phyloP scores from a whole-genome alignment of 2,329 filamentous ascomycete genomes.

The Penicillium hesseltinei region DNA sequence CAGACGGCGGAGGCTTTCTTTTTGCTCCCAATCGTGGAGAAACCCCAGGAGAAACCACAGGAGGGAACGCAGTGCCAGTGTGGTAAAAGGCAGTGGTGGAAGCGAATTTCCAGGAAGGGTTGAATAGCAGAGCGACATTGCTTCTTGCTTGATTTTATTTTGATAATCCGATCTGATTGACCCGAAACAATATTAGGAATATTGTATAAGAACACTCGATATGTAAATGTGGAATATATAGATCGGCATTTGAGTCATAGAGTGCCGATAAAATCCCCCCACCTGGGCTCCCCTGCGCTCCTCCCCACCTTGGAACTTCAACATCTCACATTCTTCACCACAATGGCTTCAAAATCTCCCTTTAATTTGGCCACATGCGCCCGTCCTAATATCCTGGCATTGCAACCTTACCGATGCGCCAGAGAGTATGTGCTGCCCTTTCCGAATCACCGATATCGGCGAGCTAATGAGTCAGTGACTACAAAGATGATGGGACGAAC shows the following conservation, averaged over 20 bases:
- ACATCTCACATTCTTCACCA: conserved; percentile 14
- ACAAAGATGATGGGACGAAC: conserved; percentile 97
- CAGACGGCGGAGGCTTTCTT: too few relatives aligned
- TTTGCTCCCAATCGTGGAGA: too few relatives aligned
- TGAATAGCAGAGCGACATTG: too few relatives aligned
- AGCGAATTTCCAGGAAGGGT: too few relatives aligned
- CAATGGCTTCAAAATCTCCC: conserved; percentile 48
- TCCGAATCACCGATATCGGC: conserved; percentile 9
- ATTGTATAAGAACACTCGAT: too few relatives aligned
- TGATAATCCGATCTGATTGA: too few relatives aligned
- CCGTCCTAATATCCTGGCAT: conserved; percentile 70
- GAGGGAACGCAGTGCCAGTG: too few relatives aligned
- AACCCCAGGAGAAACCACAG: too few relatives aligned
- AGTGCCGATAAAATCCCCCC: conserved; percentile 7
- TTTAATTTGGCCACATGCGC: conserved; percentile 75
- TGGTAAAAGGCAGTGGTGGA: too few relatives aligned
- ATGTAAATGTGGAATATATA: background rate
- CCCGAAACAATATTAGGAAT: too few relatives aligned
- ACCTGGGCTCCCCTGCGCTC: background rate
- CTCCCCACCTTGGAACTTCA: background rate
- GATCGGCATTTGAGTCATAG: conserved; percentile 11
- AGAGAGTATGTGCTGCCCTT: conserved; percentile 65
- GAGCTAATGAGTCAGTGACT: conserved; percentile 65
- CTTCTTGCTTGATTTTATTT: too few relatives aligned
- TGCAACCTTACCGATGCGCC: conserved; percentile 78